Base-by-base conservation (phyloP, 768 basidiomycete species). In the Mycena metata region DNA sequence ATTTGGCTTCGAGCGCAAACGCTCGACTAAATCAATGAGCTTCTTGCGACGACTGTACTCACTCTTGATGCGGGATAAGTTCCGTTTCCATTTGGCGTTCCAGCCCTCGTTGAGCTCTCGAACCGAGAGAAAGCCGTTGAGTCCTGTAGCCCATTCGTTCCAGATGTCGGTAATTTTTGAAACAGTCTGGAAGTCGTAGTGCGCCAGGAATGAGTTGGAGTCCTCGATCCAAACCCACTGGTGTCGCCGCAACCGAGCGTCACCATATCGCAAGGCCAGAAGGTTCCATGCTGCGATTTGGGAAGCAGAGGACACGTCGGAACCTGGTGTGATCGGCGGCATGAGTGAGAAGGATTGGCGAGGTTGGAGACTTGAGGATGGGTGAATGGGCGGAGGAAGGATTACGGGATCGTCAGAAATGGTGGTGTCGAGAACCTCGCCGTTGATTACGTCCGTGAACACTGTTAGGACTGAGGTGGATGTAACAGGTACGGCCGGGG, bases 81-180 rank as follows among this genome's bases (percentile, higher is more conserved):
- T 23, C 1, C 47, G 47, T 15, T 39, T 42, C 65, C 65, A 66
- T 6, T 17, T 33, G 2, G 65, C 26, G 11, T 35, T 45, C 47
- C 56, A 66, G 13, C 50, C 58, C 21, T 66, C 58, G 8, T 52
- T 41, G n/a, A 66, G 51, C 30, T 66, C 57, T 2, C 57, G 65
- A 36, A 54, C 35, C 4, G 65, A 66, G 0, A 66, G 56, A 21
- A 42, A 66, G 1, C 65, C 65, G 21, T 46, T 54, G 30, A 66
- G 26, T 16, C 57, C 65, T 5, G 19, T 45, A 2, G 49, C 33
- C 49, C 50, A 60, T n/a, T 66, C 65, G 0, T 39, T 60, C 64
- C 64, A 65, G 15, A 58, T 65, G 49, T 59, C 56, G 15, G 64
- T 65, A 7, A 65, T 65, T 43, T 58, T 58, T 7, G 35, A 5